Percentiles rank a stretch among this genome's conserved stretches.
Evolutionary conservation across 148 eudicot genomes (phyloP).

Genomic region (Amaranthus hypochondriacus): DNA sequence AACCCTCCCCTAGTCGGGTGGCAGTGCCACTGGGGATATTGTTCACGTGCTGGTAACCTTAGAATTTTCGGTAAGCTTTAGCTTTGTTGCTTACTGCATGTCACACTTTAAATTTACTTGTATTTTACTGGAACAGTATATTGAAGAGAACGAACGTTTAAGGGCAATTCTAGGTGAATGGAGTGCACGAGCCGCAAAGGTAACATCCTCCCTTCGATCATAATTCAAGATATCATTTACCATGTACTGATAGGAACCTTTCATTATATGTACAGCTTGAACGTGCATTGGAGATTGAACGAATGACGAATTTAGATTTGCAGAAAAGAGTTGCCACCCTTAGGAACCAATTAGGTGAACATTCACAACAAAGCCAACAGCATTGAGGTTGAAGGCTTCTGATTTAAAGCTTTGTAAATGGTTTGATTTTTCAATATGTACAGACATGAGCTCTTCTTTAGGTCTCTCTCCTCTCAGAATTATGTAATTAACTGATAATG

Average conservation of each 20-base stretch:
- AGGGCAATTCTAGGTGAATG: slow-evolving; percentile 95
- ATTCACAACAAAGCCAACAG: slow-evolving; percentile 23
- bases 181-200: slow-evolving; percentile 97
- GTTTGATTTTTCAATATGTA: neutral
- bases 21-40: too few species aligned
- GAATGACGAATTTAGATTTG: slow-evolving; percentile 69
- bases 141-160: slow-evolving; percentile 92
- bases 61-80: neutral
- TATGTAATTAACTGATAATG: neutral
- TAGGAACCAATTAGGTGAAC: slow-evolving; percentile 37
- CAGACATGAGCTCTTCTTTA: slow-evolving; percentile 3
- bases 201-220: slow-evolving; percentile 14
- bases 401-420: slow-evolving; percentile 18
- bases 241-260: neutral
- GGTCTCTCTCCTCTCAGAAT: neutral
- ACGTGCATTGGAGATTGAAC: slow-evolving; percentile 74
- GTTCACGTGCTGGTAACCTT: too few species aligned
- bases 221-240: neutral
- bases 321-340: slow-evolving; percentile 52
- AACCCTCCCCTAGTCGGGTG: too few species aligned
- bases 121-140: slow-evolving; percentile 48
- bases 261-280: slow-evolving; percentile 50
- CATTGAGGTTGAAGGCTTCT: slow-evolving; percentile 3
- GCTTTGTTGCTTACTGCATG: neutral
- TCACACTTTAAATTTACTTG: neutral